Evolutionary conservation across 306 rosid species (phyloP), one percentile per base, ranked within the genome.

Genomic region (Fragaria ananassa): DNA sequence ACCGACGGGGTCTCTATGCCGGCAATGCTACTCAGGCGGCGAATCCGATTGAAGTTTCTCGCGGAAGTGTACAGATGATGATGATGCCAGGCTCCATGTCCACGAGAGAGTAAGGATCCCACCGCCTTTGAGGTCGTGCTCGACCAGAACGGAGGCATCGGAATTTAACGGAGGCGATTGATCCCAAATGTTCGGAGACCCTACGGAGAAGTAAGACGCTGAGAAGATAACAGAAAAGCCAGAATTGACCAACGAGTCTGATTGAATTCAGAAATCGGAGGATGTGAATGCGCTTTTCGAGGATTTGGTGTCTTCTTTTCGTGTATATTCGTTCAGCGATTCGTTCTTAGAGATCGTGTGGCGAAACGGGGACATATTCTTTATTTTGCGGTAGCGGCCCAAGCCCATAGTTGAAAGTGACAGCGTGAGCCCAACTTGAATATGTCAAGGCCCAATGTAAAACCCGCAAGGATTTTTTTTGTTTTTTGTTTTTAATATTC

Each of bases 81-180:
- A 82, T 39, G 6, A 41, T 64, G 83, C 41, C 70, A 64, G 58
- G 79, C 14, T 7, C 86, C 87, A 41, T 53, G 80, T 76, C 72
- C 78, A 13, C 84, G 81, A 41, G 93, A 85, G 31, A 83, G 62
- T 45, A 94, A 71, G 27, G 95, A 81, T 27, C 84, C 77, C 45
- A 86, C 83, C 67, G 81, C 86, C 84, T 83, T 94, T 5, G 93
- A 82, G 60, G 88, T 72, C 69, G 61, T 18, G 61, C n/a, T 62
- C 61, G 91, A 89, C 71, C 84, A 78, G 79, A 86, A 89, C 71
- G 90, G 93, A 76, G 91, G 89, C 97, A 92, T 92, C 85, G 83
- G 51, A 15, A 34, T 70, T 60, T 19, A 76, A 44, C 14, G 42
- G 58, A 19, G 58, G 60, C 47, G 65, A 79, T 61, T 44, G 25